A percentile compares a stretch with the other conserved stretches of the same genome.
phyloP scores from a whole-genome alignment of 2,329 filamentous ascomycete genomes.

The Aureobasidium vineae region DNA sequence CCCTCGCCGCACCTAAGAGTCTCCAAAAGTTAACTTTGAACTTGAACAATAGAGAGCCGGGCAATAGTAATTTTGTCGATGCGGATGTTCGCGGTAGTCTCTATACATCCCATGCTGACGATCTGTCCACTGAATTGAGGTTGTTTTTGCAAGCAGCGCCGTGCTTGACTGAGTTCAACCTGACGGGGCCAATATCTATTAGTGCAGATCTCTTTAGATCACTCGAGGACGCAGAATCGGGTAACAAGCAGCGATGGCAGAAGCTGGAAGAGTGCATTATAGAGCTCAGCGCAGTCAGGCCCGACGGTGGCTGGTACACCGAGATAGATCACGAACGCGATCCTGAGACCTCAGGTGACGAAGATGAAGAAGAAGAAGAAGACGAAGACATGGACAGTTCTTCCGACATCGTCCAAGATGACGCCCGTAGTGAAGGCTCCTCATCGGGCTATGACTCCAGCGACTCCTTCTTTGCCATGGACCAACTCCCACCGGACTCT shows the following conservation, averaged over 20 bases:
- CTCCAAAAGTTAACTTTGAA: background rate
- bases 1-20: background rate
- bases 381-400: background rate
- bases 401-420: background rate
- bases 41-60: background rate
- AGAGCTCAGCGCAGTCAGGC: constrained; percentile 6
- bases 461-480: constrained; percentile 3
- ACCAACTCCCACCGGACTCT: background rate
- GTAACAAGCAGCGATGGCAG: background rate
- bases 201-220: background rate
- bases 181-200: constrained; percentile 1
- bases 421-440: background rate
- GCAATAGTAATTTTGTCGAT: background rate
- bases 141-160: background rate
- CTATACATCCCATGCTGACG: background rate
- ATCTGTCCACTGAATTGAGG: background rate
- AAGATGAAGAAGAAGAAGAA: constrained; percentile 4
- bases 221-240: background rate
- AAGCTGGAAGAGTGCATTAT: background rate
- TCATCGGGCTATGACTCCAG: background rate
- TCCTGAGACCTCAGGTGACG: background rate
- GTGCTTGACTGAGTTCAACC: background rate
- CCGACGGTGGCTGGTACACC: constrained; percentile 17
- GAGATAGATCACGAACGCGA: background rate
- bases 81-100: background rate